These are phyloP conservation scores for Narthecium ossifragum DNA, from an alignment of 106 monocot genomes.

Conservation along the genomic window DNA sequence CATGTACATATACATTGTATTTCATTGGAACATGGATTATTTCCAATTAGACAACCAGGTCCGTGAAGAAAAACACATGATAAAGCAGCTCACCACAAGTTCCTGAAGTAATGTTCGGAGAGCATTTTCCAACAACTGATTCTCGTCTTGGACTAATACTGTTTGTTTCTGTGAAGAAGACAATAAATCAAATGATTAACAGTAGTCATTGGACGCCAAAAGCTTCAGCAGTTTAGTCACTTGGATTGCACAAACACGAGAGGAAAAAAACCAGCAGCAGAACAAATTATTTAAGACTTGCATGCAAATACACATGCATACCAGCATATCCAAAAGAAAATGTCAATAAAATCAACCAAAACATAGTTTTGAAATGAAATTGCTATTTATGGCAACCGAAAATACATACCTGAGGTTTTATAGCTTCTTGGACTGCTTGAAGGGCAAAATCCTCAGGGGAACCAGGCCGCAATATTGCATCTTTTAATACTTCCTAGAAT, in stretches of 20 bases:
- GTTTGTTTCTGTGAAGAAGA: conserved; percentile 62
- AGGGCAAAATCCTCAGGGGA: conserved; percentile 77
- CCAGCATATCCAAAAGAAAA: not conserved
- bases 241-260: not conserved
- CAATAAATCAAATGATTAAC: too few species aligned
- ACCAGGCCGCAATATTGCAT: conserved; percentile 44
- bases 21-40: too few species aligned
- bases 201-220: too few species aligned
- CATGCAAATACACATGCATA: not conserved
- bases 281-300: not conserved
- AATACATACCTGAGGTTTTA: conserved; percentile 97
- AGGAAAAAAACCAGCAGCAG: not conserved
- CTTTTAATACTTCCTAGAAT: conserved; percentile 67
- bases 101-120: conserved; percentile 90
- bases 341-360: not conserved
- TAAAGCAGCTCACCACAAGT: conserved; percentile 60
- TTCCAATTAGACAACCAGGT: too few species aligned
- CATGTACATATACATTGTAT: too few species aligned
- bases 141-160: conserved; percentile 88
- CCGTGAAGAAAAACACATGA: too few species aligned
- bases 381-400: too few species aligned
- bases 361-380: too few species aligned
- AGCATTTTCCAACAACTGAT: conserved; percentile 92
- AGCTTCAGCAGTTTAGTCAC: too few species aligned
- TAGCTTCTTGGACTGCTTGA: conserved; percentile 90